These are phyloP conservation scores for Saccharomyces pastorianus DNA, from an alignment of 1,139 yeast genomes.

Conservation along the genomic window DNA sequence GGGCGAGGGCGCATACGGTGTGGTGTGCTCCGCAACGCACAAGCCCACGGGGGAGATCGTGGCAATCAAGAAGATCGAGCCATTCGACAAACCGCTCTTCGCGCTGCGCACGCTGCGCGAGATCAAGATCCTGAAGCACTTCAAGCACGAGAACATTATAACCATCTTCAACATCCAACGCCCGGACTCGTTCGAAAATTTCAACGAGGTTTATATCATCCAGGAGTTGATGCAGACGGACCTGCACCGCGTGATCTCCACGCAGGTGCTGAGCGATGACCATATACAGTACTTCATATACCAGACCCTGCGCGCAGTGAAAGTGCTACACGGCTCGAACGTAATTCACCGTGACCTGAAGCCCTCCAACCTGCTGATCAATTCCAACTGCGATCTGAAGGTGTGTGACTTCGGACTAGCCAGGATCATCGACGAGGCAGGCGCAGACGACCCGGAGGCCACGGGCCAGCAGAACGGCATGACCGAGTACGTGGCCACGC, in stretches of 20 bases:
- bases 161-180: constrained; percentile 85
- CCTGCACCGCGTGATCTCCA: constrained; percentile 78
- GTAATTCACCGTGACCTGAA: constrained; percentile 90
- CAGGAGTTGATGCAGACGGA: constrained; percentile 97
- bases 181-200: constrained; percentile 66
- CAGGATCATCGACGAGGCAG: constrained; percentile 34
- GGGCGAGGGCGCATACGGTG: constrained; percentile 98
- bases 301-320: constrained; percentile 83
- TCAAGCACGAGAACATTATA: constrained; percentile 85
- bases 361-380: constrained; percentile 78
- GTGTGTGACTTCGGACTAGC: constrained; percentile 95
- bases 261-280: constrained; percentile 80
- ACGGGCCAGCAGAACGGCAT: constrained; percentile 41
- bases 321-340: constrained; percentile 83
- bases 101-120: constrained; percentile 87
- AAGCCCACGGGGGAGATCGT: constrained; percentile 83
- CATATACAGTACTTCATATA: constrained; percentile 90
- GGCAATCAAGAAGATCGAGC: constrained; percentile 91
- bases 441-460: constrained; percentile 15
- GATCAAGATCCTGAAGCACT: constrained; percentile 77
- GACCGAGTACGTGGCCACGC: constrained; percentile 95
- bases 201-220: constrained; percentile 81
- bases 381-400: constrained; percentile 89
- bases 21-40: constrained; percentile 88
- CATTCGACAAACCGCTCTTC: constrained; percentile 87